Conservation (phyloP, 805 yeast species). For the Lipomyces yamadae region DNA sequence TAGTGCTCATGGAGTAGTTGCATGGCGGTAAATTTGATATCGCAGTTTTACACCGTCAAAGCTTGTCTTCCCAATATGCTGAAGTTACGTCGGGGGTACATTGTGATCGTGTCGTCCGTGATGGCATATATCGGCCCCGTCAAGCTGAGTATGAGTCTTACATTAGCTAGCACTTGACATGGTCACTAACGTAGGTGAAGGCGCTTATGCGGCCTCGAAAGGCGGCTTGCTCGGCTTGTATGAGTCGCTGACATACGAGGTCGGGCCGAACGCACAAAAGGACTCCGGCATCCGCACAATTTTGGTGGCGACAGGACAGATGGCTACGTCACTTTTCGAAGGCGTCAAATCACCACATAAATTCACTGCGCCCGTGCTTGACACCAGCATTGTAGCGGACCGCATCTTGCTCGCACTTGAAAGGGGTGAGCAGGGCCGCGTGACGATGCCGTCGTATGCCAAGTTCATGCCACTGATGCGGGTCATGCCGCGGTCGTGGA, state of each 20-base stretch:
- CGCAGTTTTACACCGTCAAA: conserved; percentile 72
- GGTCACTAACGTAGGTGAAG: conserved; percentile 6
- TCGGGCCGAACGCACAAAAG: conserved; percentile 53
- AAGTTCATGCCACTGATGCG: conserved; percentile 73
- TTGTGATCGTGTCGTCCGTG: conserved; percentile 81
- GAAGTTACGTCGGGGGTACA: conserved; percentile 64
- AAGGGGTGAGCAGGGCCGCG: conserved; percentile 68
- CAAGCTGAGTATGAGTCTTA: conserved; percentile 51
- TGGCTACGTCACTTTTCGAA: conserved; percentile 72
- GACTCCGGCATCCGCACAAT: conserved; percentile 66
- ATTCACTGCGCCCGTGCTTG: conserved; percentile 79
- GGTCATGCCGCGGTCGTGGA: conserved; percentile 73
- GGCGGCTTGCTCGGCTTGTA: conserved; percentile 84
- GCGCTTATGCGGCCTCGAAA: conserved; percentile 88
- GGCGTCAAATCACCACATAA: conserved; percentile 75
- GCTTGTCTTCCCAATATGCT: conserved; percentile 78
- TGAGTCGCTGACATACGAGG: conserved; percentile 74
- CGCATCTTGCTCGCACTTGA: conserved; percentile 61
- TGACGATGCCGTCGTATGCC: conserved; percentile 77
- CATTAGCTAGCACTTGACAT: background rate
- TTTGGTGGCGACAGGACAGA: conserved; percentile 84
- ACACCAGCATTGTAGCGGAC: conserved; percentile 67
- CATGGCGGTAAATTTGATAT: conserved; percentile 67
- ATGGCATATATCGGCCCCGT: conserved; percentile 88
- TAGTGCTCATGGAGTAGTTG: conserved; percentile 46